These are phyloP conservation scores for Scedosporium boydii DNA, from an alignment of 2,329 filamentous ascomycete species.

Conservation along the genomic window DNA sequence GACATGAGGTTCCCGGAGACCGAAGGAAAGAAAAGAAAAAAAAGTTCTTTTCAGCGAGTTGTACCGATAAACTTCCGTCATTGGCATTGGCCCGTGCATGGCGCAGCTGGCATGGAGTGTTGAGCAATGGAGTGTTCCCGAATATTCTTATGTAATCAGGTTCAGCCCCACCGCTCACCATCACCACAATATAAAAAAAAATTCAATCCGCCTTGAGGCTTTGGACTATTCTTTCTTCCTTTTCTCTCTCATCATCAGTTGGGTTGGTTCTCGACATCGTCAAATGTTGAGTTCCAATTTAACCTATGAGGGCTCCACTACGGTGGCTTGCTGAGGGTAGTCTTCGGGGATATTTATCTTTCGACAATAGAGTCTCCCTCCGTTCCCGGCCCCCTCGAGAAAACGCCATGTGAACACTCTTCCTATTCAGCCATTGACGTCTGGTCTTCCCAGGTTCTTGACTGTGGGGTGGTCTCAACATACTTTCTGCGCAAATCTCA, in stretches of 20 bases:
- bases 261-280: slow-evolving; percentile 37
- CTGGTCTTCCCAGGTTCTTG: slow-evolving; percentile 30
- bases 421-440: slow-evolving; percentile 33
- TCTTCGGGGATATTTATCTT: slow-evolving; percentile 18
- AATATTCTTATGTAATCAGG: slow-evolving; percentile 5
- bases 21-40: background rate
- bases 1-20: background rate
- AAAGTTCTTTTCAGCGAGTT: background rate
- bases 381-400: slow-evolving; percentile 45
- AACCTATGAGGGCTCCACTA: slow-evolving; percentile 37
- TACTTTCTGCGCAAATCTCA: slow-evolving; percentile 8
- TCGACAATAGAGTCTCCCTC: slow-evolving; percentile 38
- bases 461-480: slow-evolving; percentile 45
- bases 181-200: slow-evolving; percentile 10
- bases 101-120: background rate
- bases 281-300: slow-evolving; percentile 36
- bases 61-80: slow-evolving; percentile 5
- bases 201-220: slow-evolving; percentile 3
- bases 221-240: slow-evolving; percentile 16
- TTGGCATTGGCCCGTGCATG: background rate
- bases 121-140: background rate
- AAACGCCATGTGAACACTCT: slow-evolving; percentile 33
- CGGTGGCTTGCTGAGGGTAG: slow-evolving; percentile 44
- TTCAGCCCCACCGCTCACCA: background rate
- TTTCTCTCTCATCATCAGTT: slow-evolving; percentile 32